Evolutionary conservation across 2,329 filamentous ascomycete species (phyloP).

Genomic region (Tolypocladium tundrense): DNA sequence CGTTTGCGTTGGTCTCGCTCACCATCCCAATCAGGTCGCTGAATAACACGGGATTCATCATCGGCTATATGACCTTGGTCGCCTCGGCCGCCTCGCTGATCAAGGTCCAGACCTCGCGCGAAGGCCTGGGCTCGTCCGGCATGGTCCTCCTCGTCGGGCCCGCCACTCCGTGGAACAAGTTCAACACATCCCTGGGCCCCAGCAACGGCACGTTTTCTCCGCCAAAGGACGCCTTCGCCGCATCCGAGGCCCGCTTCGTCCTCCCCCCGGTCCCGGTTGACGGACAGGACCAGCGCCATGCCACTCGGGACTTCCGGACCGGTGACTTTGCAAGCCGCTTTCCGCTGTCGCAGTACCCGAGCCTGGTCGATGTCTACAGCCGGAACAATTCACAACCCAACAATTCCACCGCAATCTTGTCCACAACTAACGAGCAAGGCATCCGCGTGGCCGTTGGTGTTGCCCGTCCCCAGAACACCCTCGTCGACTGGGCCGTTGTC

Average conservation of each 20-base stretch:
- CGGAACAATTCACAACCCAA: constrained; percentile 38
- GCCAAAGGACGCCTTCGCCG: constrained; percentile 24
- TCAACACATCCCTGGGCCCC: constrained; percentile 32
- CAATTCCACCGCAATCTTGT: constrained; percentile 59
- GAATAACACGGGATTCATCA: constrained; percentile 46
- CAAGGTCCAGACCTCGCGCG: constrained; percentile 49
- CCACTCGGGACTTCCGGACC: constrained; percentile 15
- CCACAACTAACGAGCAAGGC: constrained; percentile 63
- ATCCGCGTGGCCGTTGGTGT: constrained; percentile 68
- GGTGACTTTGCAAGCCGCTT: constrained; percentile 43
- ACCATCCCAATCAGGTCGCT: constrained; percentile 66
- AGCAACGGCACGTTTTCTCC: constrained; percentile 36
- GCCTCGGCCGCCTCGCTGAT: constrained; percentile 56
- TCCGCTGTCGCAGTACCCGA: constrained; percentile 49
- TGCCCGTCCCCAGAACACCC: constrained; percentile 52
- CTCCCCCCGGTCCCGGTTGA: constrained; percentile 40
- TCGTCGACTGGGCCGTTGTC: constrained; percentile 75
- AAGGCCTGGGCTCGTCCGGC: constrained; percentile 63
- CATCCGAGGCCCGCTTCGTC: constrained; percentile 45
- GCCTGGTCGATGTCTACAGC: constrained; percentile 49
- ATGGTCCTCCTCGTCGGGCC: constrained; percentile 63
- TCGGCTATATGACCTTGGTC: constrained; percentile 80
- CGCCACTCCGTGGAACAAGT: constrained; percentile 53
- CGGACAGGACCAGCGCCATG: constrained; percentile 37
- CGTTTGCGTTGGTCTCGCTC: constrained; percentile 67